Conservation (phyloP, 106 monocot species). For the Acorus calamus region DNA sequence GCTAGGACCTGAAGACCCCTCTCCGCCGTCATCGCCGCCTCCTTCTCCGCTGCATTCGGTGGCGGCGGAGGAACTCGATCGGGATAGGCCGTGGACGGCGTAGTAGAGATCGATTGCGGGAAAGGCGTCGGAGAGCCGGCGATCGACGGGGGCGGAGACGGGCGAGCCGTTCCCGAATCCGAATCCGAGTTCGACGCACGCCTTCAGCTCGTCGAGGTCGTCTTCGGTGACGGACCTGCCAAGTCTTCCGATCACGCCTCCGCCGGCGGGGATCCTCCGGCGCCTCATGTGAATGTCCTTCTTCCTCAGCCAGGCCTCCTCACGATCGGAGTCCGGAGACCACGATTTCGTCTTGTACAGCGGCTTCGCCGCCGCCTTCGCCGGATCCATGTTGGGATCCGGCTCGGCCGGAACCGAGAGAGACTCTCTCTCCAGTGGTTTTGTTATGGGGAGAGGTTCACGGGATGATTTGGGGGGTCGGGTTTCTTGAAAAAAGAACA, state of each 20-base stretch:
- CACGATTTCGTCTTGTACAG: conserved; percentile 60
- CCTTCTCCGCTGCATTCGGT: neutral
- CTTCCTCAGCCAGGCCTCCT: conserved; percentile 58
- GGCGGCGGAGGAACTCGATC: neutral
- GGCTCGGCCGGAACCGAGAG: too few relatives aligned
- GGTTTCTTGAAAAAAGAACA: too few relatives aligned
- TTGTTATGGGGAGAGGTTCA: too few relatives aligned
- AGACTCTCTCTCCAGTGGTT: too few relatives aligned
- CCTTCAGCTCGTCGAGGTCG: conserved; percentile 82
- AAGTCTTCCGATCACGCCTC: neutral
- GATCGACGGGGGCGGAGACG: neutral
- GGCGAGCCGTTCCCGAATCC: conserved; percentile 27
- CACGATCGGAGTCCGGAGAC: conserved; percentile 65
- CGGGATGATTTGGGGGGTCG: too few relatives aligned
- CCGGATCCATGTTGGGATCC: too few relatives aligned
- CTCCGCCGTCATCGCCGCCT: conserved; percentile 1
- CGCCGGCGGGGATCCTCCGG: neutral
- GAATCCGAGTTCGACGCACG: conserved; percentile 71
- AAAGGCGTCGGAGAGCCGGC: conserved; percentile 30
- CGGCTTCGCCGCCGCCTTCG: neutral
- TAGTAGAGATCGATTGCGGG: conserved; percentile 49
- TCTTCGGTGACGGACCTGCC: conserved; percentile 64
- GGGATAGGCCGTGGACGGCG: conserved; percentile 18
- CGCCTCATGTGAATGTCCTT: conserved; percentile 24
- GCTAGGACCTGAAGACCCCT: conserved; percentile 16